These are phyloP conservation scores for Cyclotella sp. DNA, from an alignment of 108 stramenopile species.

Conservation along the genomic window DNA sequence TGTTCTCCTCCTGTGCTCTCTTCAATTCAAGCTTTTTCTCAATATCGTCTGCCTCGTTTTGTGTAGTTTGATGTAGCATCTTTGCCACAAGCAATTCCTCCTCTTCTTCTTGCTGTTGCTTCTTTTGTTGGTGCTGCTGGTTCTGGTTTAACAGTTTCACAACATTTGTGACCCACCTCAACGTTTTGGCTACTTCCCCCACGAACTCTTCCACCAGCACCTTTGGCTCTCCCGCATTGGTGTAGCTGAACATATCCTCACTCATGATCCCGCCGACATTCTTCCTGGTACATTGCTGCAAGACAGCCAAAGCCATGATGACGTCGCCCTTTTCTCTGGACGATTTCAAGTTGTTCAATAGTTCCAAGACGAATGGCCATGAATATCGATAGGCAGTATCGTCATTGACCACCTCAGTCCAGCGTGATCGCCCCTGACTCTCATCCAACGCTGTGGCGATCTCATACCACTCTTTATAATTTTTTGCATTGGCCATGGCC, in stretches of 20 bases:
- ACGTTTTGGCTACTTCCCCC: constrained; percentile 71
- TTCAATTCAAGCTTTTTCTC: constrained; percentile 13
- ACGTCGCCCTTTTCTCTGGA: constrained; percentile 64
- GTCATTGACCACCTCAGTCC: constrained; percentile 63
- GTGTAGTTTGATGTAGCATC: neutral
- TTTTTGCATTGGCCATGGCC: constrained; percentile 58
- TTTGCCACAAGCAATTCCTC: neutral
- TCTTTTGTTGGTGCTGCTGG: constrained; percentile 4
- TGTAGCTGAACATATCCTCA: constrained; percentile 80
- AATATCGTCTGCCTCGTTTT: constrained; percentile 18
- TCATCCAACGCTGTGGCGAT: constrained; percentile 70
- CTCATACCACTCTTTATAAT: constrained; percentile 80
- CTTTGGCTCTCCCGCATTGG: constrained; percentile 88
- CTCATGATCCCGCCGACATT: constrained; percentile 94
- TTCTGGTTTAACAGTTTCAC: neutral
- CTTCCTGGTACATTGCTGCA: constrained; percentile 89
- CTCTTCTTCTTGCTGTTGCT: neutral
- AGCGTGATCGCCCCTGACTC: constrained; percentile 75
- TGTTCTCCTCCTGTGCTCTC: constrained; percentile 19
- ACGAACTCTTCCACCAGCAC: constrained; percentile 77
- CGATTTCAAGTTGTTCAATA: constrained; percentile 66
- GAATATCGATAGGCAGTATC: constrained; percentile 75
- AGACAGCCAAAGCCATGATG: constrained; percentile 69
- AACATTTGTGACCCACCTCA: constrained; percentile 78
- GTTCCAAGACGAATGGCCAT: constrained; percentile 80